Evolutionary conservation across 352 stramenopile genomes (phyloP).

Genomic region (Achlya hypogyna): DNA sequence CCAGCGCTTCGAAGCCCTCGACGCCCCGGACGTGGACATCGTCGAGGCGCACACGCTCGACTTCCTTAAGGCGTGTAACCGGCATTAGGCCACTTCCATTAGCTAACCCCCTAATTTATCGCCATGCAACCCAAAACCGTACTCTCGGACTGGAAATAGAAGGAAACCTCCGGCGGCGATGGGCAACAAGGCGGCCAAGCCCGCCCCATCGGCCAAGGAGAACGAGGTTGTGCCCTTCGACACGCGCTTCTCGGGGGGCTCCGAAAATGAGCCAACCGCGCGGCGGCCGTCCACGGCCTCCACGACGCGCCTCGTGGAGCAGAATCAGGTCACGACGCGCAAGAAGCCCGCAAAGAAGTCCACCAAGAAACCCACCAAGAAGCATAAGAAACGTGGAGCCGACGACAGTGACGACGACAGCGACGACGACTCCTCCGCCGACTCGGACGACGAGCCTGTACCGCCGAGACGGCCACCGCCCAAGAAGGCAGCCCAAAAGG

Average conservation of each 20-base stretch:
- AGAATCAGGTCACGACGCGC: background rate
- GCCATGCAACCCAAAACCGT: background rate
- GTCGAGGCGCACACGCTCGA: background rate
- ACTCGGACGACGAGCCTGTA: too few relatives aligned
- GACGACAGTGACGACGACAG: background rate
- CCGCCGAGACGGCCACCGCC: too few relatives aligned
- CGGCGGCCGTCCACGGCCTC: background rate
- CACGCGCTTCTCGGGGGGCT: background rate
- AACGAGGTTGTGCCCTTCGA: constrained; percentile 3
- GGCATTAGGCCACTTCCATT: too few relatives aligned
- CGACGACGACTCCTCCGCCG: background rate
- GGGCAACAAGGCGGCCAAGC: constrained; percentile 6
- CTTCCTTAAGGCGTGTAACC: background rate
- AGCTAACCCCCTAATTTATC: background rate
- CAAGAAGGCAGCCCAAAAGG: too few relatives aligned
- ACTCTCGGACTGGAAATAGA: background rate
- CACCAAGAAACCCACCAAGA: background rate
- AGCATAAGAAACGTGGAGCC: background rate
- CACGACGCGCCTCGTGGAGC: background rate
- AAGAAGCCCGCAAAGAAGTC: background rate
- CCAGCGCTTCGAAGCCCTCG: constrained; percentile 9
- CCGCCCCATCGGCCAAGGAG: background rate
- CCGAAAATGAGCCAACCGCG: background rate
- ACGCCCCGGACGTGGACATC: background rate
- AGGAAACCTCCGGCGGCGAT: background rate